phyloP scores from a whole-genome alignment of 2,329 filamentous ascomycete species.

The Fusarium pseudograminearum region DNA sequence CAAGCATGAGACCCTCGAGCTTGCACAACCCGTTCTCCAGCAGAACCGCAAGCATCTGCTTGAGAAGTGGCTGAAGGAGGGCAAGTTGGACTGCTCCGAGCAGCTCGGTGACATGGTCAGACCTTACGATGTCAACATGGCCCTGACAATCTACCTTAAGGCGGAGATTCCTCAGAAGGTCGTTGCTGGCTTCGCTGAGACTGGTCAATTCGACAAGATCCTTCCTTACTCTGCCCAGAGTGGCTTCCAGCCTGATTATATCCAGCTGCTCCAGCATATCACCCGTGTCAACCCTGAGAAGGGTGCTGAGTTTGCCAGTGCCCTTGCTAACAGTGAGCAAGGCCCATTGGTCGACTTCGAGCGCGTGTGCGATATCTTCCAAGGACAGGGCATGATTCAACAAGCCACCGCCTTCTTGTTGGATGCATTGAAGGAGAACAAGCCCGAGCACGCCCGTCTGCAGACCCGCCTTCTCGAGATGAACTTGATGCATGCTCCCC shows the following conservation, averaged over 20 bases:
- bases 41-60: slow-evolving; percentile 96
- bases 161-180: slow-evolving; percentile 94
- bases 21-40: slow-evolving; percentile 89
- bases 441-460: slow-evolving; percentile 89
- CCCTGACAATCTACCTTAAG: slow-evolving; percentile 88
- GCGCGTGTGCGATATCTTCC: slow-evolving; percentile 96
- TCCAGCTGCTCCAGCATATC: slow-evolving; percentile 90
- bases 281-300: slow-evolving; percentile 92
- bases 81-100: slow-evolving; percentile 96
- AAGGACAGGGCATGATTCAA: slow-evolving; percentile 97
- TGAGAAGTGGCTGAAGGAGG: slow-evolving; percentile 97
- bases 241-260: slow-evolving; percentile 96
- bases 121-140: slow-evolving; percentile 87
- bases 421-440: slow-evolving; percentile 94
- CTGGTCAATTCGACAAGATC: slow-evolving; percentile 97
- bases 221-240: slow-evolving; percentile 87
- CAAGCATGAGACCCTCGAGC: slow-evolving; percentile 91
- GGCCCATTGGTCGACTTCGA: slow-evolving; percentile 92
- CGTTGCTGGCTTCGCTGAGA: slow-evolving; percentile 93
- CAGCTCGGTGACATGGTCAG: slow-evolving; percentile 95
- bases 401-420: slow-evolving; percentile 98
- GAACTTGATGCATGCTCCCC: slow-evolving; percentile 96
- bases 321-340: slow-evolving; percentile 88
- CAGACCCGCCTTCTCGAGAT: slow-evolving; percentile 97
- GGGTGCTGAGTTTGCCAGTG: slow-evolving; percentile 92